These are phyloP conservation scores for Ascochyta fabae DNA, from an alignment of 2,329 filamentous ascomycete genomes.

Conservation along the genomic window DNA sequence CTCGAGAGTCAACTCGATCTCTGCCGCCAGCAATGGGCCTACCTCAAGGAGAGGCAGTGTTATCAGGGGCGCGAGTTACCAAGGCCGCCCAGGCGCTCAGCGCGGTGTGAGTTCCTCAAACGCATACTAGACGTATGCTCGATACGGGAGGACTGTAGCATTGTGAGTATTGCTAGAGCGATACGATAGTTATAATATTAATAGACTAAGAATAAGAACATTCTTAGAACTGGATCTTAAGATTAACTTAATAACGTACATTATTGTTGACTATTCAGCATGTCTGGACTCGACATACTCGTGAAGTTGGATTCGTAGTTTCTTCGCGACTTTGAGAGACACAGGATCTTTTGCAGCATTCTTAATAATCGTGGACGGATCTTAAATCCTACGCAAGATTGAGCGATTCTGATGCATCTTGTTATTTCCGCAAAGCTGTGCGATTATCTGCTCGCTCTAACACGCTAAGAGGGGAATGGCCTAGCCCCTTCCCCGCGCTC, in stretches of 20 bases:
- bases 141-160: neutral
- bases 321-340: too few relatives aligned
- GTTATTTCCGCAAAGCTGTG: too few relatives aligned
- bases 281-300: too few relatives aligned
- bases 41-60: constrained; percentile 41
- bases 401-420: too few relatives aligned
- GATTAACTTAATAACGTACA: too few relatives aligned
- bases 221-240: too few relatives aligned
- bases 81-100: constrained; percentile 17
- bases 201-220: neutral
- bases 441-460: too few relatives aligned
- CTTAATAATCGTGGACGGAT: too few relatives aligned
- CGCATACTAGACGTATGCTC: neutral
- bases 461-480: neutral
- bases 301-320: too few relatives aligned
- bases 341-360: too few relatives aligned
- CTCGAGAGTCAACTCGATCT: constrained; percentile 38
- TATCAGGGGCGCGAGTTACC: constrained; percentile 29
- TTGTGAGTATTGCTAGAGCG: neutral
- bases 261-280: too few relatives aligned
- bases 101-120: constrained; percentile 3
- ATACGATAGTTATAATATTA: neutral
- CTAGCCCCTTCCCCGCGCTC: constrained; percentile 20
- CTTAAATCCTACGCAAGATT: too few relatives aligned
- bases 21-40: constrained; percentile 21